phyloP scores from a whole-genome alignment of 2,329 filamentous ascomycete species.

The Xylaria sp. region DNA sequence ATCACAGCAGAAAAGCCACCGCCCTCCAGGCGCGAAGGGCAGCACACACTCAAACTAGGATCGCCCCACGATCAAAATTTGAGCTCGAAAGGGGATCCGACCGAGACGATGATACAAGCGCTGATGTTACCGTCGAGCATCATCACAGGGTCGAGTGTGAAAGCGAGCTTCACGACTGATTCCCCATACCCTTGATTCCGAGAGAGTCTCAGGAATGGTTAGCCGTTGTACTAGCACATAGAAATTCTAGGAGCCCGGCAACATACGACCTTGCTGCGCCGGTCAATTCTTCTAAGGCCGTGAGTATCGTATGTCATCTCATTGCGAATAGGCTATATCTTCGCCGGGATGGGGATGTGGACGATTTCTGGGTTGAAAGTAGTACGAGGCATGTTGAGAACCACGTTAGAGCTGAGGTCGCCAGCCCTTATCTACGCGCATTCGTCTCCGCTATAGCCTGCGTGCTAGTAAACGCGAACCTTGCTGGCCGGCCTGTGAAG shows the following conservation, averaged over 20 bases:
- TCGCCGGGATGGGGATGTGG: too few relatives aligned
- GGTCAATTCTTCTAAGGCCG: background rate
- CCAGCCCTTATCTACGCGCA: background rate
- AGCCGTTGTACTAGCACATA: background rate
- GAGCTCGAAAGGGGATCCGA: background rate
- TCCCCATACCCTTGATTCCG: background rate
- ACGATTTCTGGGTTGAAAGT: too few relatives aligned
- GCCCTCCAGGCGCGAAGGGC: background rate
- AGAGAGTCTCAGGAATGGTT: background rate
- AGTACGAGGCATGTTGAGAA: too few relatives aligned
- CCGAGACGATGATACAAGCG: background rate
- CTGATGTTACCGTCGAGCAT: background rate
- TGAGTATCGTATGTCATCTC: background rate
- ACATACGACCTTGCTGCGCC: background rate
- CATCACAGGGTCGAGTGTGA: background rate
- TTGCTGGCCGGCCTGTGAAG: slow-evolving; percentile 17
- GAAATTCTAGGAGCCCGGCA: background rate
- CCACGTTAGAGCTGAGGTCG: too few relatives aligned
- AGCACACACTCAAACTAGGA: background rate
- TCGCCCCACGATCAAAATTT: background rate
- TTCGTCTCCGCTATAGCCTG: background rate
- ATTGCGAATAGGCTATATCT: too few relatives aligned
- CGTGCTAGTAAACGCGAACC: slow-evolving; percentile 5
- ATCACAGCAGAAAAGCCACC: background rate
- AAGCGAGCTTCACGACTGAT: background rate